A percentile compares a stretch with the other conserved stretches of the same genome.
Evolutionary conservation across 2,329 filamentous ascomycete genomes (phyloP).

Genomic region (Phialocephala sp.): DNA sequence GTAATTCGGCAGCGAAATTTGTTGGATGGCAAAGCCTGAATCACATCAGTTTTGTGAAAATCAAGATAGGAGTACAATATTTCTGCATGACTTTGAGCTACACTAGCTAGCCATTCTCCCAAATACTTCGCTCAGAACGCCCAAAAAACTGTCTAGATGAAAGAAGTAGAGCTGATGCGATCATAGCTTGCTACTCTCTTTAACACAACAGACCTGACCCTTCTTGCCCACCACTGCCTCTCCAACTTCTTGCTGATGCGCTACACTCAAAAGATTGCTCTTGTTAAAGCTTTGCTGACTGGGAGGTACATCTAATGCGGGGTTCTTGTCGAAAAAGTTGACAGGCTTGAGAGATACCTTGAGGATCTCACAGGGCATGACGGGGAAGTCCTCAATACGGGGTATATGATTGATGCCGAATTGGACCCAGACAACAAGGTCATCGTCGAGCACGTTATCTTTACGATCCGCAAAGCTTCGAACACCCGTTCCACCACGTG

Average conservation of each 20-base stretch:
- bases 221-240: conserved; percentile 31
- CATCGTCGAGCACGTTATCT: conserved; percentile 54
- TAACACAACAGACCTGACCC: conserved; percentile 36
- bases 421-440: conserved; percentile 64
- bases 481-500: conserved; percentile 57
- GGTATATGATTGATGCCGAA: conserved; percentile 69
- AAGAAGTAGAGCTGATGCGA: background rate
- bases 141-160: conserved; percentile 12
- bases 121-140: conserved; percentile 22
- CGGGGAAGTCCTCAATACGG: conserved; percentile 68
- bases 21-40: background rate
- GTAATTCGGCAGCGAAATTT: background rate
- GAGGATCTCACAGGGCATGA: conserved; percentile 68
- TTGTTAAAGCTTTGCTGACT: conserved; percentile 51
- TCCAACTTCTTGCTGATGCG: conserved; percentile 29
- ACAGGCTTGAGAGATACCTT: conserved; percentile 55
- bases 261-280: conserved; percentile 37
- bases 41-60: background rate
- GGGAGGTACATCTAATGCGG: conserved; percentile 55
- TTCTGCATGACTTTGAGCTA: conserved; percentile 40
- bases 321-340: conserved; percentile 59
- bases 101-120: conserved; percentile 38
- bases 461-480: conserved; percentile 59
- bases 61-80: conserved; percentile 34
- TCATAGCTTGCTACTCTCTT: conserved; percentile 35